phyloP scores from a whole-genome alignment of 1,284 basidiomycete species.

The Veloporphyrellus conicus region DNA sequence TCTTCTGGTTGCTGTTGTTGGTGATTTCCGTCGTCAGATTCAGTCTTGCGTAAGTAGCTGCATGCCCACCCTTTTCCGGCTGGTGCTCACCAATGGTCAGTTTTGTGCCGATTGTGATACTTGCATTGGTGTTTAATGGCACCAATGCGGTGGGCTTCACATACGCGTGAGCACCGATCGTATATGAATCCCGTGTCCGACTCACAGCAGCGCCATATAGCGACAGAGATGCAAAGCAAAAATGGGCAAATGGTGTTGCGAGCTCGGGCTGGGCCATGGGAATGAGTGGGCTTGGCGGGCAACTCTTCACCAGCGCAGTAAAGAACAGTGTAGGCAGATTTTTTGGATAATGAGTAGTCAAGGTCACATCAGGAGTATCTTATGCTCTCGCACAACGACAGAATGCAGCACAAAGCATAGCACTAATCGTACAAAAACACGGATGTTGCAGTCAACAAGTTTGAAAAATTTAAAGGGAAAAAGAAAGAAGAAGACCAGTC shows the following conservation, averaged over 20 bases:
- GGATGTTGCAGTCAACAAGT: constrained; percentile 20
- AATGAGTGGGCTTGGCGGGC: constrained; percentile 73
- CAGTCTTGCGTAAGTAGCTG: constrained; percentile 66
- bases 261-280: constrained; percentile 61
- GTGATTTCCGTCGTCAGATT: constrained; percentile 87
- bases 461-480: constrained; percentile 4
- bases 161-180: constrained; percentile 62
- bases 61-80: constrained; percentile 4
- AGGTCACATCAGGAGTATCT: constrained; percentile 1
- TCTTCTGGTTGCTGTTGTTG: constrained; percentile 80
- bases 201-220: constrained; percentile 38
- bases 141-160: constrained; percentile 92
- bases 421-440: constrained; percentile 31
- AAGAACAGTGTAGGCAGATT: constrained; percentile 77
- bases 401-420: constrained; percentile 14
- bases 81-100: constrained; percentile 36
- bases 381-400: constrained; percentile 8
- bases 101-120: constrained; percentile 81
- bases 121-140: constrained; percentile 87
- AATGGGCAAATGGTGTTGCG: constrained; percentile 71
- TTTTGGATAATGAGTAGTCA: constrained; percentile 41
- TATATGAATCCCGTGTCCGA: constrained; percentile 3
- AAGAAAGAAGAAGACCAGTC: constrained; percentile 8
- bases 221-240: constrained; percentile 83
- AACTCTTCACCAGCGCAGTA: constrained; percentile 73